These are phyloP conservation scores for Colletotrichum eleusines DNA, from an alignment of 2,329 filamentous ascomycete genomes.

Conservation along the genomic window DNA sequence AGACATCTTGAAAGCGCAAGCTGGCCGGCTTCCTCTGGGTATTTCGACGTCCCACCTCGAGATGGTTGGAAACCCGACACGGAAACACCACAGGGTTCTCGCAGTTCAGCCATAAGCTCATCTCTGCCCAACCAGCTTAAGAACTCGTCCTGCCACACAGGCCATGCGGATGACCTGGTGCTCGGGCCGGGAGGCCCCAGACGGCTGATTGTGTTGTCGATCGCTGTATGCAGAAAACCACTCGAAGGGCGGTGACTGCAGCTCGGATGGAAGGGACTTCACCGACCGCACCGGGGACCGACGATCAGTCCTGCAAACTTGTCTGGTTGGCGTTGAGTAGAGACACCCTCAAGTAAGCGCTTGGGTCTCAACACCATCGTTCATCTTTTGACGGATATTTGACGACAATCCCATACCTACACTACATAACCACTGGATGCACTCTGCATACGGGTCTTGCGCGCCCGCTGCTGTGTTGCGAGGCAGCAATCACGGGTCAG, in stretches of 20 bases:
- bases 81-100: not conserved
- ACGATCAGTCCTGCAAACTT: constrained; percentile 1
- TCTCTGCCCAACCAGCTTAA: constrained; percentile 1
- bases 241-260: not conserved
- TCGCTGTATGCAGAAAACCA: not conserved
- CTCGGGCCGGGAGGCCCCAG: constrained; percentile 12
- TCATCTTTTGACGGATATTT: not conserved
- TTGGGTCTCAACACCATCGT: not conserved
- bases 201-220: constrained; percentile 3
- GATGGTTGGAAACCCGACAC: not conserved
- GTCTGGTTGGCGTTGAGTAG: not conserved
- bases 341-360: not conserved
- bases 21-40: not conserved
- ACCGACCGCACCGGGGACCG: not conserved
- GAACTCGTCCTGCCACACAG: not conserved
- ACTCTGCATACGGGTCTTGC: not conserved
- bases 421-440: no score
- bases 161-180: constrained; percentile 6
- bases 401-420: not conserved
- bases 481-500: not conserved
- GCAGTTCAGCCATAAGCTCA: not conserved
- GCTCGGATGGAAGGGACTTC: not conserved
- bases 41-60: not conserved
- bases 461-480: not conserved
- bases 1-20: constrained; percentile 1